Evolutionary conservation across 495 filamentous ascomycete species (phyloP).

Genomic region (Trichoderma gamsii): DNA sequence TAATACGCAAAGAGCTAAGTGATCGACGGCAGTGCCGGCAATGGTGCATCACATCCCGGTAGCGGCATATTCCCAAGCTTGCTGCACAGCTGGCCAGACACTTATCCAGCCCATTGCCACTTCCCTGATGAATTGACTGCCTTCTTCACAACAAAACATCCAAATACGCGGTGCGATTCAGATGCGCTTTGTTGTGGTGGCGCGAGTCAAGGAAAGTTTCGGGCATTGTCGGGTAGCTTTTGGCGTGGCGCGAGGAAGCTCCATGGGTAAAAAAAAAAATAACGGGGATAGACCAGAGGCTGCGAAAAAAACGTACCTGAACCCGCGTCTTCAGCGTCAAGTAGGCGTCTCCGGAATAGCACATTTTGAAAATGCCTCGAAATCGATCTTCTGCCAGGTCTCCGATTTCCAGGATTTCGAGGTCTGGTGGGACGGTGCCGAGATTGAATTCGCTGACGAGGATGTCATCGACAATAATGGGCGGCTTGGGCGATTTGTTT

Average conservation of each 20-base stretch:
- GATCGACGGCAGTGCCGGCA: slow-evolving; percentile 2
- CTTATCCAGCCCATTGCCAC: slow-evolving; percentile 2
- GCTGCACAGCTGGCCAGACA: slow-evolving; percentile 4
- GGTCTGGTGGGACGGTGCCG: slow-evolving; percentile 80
- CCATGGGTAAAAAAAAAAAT: slow-evolving; percentile 5
- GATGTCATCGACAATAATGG: slow-evolving; percentile 99
- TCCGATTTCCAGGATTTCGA: slow-evolving; percentile 95
- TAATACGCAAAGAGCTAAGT: not conserved
- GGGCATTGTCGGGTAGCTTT: slow-evolving; percentile 14
- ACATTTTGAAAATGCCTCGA: slow-evolving; percentile 98
- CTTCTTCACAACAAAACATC: not conserved
- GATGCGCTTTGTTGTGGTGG: slow-evolving; percentile 7
- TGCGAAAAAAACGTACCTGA: slow-evolving; percentile 51
- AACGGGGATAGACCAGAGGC: slow-evolving; percentile 8
- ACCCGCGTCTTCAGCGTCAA: slow-evolving; percentile 91
- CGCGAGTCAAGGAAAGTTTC: not conserved
- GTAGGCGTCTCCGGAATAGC: slow-evolving; percentile 90
- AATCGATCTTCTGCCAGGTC: slow-evolving; percentile 96
- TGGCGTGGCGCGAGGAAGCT: slow-evolving; percentile 8
- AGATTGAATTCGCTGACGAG: slow-evolving; percentile 96
- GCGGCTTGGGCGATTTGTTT: slow-evolving; percentile 97
- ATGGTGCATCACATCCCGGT: slow-evolving; percentile 5
- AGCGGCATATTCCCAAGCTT: not conserved
- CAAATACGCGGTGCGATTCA: not conserved
- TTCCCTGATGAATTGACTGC: not conserved